Evolutionary conservation across 1,139 yeast genomes (phyloP).

Genomic region (Taphrina betulina): DNA sequence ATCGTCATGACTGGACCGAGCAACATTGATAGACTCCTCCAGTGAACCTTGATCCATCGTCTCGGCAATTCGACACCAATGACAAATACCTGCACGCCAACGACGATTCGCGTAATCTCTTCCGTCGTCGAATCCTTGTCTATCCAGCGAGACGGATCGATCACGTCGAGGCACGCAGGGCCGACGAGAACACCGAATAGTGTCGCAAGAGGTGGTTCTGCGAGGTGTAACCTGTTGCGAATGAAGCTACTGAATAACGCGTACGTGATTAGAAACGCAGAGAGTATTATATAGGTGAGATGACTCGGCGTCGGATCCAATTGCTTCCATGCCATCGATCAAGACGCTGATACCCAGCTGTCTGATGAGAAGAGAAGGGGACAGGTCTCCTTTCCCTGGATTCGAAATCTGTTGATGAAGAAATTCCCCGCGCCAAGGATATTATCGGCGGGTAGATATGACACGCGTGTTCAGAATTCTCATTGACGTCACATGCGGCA

Average conservation of each 20-base stretch:
- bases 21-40: conserved; percentile 23
- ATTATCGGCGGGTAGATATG: too few relatives aligned
- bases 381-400: too few relatives aligned
- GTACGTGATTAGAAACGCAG: conserved; percentile 18
- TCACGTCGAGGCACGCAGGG: conserved; percentile 17
- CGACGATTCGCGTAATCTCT: conserved; percentile 26
- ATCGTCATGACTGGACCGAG: conserved; percentile 29
- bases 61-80: conserved; percentile 30
- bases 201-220: conserved; percentile 31
- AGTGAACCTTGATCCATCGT: conserved; percentile 16
- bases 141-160: conserved; percentile 74
- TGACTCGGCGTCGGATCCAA: conserved; percentile 25
- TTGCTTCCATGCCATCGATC: conserved; percentile 15
- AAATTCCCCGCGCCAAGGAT: too few relatives aligned
- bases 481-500: too few relatives aligned
- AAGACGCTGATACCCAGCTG: too few relatives aligned
- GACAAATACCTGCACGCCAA: conserved; percentile 24
- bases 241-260: conserved; percentile 28
- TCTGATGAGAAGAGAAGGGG: too few relatives aligned
- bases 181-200: conserved; percentile 22
- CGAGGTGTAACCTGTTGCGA: conserved; percentile 21
- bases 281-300: conserved; percentile 14
- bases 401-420: too few relatives aligned
- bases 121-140: conserved; percentile 47
- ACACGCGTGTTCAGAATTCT: too few relatives aligned